Evolutionary conservation across 2,329 filamentous ascomycete genomes (phyloP), one percentile per base, ranked within the genome.

Genomic region (Pseudocercospora pini-densiflorae): DNA sequence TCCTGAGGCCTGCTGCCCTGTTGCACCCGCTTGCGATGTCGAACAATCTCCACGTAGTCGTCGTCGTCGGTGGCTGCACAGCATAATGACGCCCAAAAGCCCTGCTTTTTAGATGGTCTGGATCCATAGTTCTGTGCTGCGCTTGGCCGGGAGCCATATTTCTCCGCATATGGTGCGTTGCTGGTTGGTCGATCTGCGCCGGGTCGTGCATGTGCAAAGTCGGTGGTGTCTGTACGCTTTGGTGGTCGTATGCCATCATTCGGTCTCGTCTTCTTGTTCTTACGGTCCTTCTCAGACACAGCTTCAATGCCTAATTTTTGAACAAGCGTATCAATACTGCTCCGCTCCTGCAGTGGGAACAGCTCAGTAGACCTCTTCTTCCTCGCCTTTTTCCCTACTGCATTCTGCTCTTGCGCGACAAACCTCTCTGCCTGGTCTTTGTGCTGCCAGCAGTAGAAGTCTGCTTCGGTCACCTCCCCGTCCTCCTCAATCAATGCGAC

Each of bases 371-470:
- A 75, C 74, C 31, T 67, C 51, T 65, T 55, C 61, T 67, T 68
- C 40, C 43, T 54, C n/a, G 60, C 57, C 40, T 57, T 31, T 62
- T 49, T 63, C 47, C 75, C 73, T 7, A 27, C 51, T 40, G 24
- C 53, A 31, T 64, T 65, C 36, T 70, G 59, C 62, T 68, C 63
- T 49, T 65, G 45, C 29, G 63, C 36, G 4, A 66, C 65, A 47
- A 53, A 45, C n/a, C 59, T 76, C 62, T 81, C 77, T 2, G 92
- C 92, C 79, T 99, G 95, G 64, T 95, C 92, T 77, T 92, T 94
- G 82, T 99, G 95, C 78, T 97, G 93, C 91, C 92, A 97, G 83
- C 94, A 98, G 81, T 93, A 97, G 59, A 90, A 86, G n/a, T 80
- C 83, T 4, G 89, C 87, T 36, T 81, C 83, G 10, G 67, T 62